These are phyloP conservation scores for Epichloe glyceriae DNA, from an alignment of 2,329 filamentous ascomycete species.

Conservation along the genomic window DNA sequence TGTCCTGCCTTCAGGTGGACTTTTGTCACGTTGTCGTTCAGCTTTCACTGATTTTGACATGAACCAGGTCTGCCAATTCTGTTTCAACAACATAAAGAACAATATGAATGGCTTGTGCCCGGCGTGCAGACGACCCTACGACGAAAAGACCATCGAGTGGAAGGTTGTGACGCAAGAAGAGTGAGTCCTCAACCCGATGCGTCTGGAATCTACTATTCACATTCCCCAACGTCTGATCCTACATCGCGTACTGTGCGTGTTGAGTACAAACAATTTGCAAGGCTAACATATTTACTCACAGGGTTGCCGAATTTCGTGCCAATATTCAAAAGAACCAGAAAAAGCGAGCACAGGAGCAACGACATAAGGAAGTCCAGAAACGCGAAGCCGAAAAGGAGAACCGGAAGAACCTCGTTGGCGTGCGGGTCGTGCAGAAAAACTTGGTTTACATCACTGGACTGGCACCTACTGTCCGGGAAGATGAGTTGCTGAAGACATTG, in stretches of 20 bases:
- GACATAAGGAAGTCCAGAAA: slow-evolving; percentile 91
- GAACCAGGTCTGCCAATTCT: slow-evolving; percentile 90
- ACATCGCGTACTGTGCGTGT: background rate
- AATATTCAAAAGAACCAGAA: slow-evolving; percentile 85
- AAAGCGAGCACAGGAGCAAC: slow-evolving; percentile 67
- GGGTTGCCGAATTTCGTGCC: slow-evolving; percentile 60
- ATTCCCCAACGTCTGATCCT: background rate
- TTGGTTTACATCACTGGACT: slow-evolving; percentile 95
- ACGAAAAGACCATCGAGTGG: slow-evolving; percentile 95
- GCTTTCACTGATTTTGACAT: background rate
- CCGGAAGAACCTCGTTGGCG: slow-evolving; percentile 88
- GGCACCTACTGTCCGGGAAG: slow-evolving; percentile 81
- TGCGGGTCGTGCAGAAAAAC: slow-evolving; percentile 96
- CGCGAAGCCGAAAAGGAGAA: slow-evolving; percentile 92
- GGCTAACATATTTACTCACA: slow-evolving; percentile 19
- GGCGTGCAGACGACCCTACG: slow-evolving; percentile 90
- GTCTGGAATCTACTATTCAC: background rate
- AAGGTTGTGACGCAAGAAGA: slow-evolving; percentile 92
- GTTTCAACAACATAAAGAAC: slow-evolving; percentile 97
- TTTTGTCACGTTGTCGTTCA: background rate
- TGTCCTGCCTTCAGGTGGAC: background rate
- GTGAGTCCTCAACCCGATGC: slow-evolving; percentile 38
- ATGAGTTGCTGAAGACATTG: slow-evolving; percentile 80
- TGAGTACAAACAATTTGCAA: background rate
- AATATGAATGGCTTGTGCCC: slow-evolving; percentile 96